Base-by-base conservation (phyloP, 441 rosid species). In the Populus tomentosa region DNA sequence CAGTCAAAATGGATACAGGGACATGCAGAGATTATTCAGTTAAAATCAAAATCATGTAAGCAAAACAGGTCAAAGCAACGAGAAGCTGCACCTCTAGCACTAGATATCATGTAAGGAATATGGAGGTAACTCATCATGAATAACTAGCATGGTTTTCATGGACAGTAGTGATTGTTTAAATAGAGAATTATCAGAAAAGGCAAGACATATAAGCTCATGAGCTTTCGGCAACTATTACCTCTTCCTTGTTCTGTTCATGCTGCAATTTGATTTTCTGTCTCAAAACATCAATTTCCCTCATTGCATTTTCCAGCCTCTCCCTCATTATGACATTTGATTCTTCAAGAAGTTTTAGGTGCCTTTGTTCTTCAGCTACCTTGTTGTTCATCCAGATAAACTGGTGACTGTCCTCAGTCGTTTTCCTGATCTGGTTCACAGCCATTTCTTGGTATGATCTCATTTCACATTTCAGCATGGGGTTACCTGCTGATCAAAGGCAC, bases 391-490 rank as follows among this genome's bases (percentile, higher is more conserved):
- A 89, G 56, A 69, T 69, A 32, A 91, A 91, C 82, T 85, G 86
- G 82, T 87, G 92, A 64, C 87, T 88, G 68, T 89, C 95, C 76
- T 90, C 92, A 18, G 80, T 72, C 78, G 90, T 88, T 78, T 85
- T 86, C 86, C 88, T 86, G 64, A 88, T 77, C 66, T 85, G 81
- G 56, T 84, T 82, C 76, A 87, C 91, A 36, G 92, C 90, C 90
- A 84, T 86, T 85, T 92, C 95, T 64, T 87, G 88, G 81, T 91
- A 81, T 5, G 97, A 93, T 76, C 85, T 83, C 56, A 78, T 67
- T 65, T 65, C 72, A 53, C 23, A 72, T 67, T 78, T 53, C 67
- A 78, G 36, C 80, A 65, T 72, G 18, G 46, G 7, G 42, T 26
- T 28, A 7, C 77, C 81, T 59, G 10, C 65, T 0, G 30, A 78